These are phyloP conservation scores for Sonneratia alba DNA, from an alignment of 345 rosid species.

Conservation along the genomic window DNA sequence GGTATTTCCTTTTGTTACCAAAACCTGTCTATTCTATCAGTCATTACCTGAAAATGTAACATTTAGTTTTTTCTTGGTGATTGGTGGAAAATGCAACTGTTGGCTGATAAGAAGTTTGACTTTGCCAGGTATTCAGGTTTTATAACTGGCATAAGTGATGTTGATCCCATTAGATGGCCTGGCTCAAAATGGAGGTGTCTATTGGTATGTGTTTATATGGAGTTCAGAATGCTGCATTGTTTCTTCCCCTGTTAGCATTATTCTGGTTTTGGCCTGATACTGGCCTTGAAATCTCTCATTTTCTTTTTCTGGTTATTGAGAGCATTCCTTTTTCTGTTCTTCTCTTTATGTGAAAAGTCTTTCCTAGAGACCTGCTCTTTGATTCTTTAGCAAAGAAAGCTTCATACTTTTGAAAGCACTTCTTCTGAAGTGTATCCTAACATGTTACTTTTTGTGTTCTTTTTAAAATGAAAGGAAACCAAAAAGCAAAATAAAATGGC, in stretches of 20 bases:
- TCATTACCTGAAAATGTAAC: background rate
- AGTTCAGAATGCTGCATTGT: background rate
- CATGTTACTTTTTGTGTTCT: background rate
- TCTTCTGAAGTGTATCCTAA: background rate
- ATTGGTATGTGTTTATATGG: constrained; percentile 29
- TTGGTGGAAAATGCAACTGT: background rate
- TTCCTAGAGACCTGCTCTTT: background rate
- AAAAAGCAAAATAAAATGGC: background rate
- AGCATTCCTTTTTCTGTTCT: background rate
- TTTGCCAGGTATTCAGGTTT: constrained; percentile 59
- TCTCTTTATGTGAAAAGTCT: background rate
- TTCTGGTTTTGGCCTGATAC: background rate
- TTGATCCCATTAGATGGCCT: constrained; percentile 90
- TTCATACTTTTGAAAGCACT: background rate
- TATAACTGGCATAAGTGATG: constrained; percentile 66
- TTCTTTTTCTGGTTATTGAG: background rate
- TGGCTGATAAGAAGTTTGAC: background rate
- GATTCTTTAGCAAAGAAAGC: background rate
- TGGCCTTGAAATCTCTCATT: background rate
- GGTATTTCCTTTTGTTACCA: background rate
- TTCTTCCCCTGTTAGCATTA: background rate
- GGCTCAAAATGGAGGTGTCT: constrained; percentile 96
- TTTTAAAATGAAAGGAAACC: background rate
- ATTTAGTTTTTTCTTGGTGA: constrained; percentile 4
- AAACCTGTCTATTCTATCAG: background rate